Percentiles rank a stretch among this genome's conserved stretches.
Evolutionary conservation across 23 red algal genomes (phyloP).

Genomic region (Chondrus crispus): DNA sequence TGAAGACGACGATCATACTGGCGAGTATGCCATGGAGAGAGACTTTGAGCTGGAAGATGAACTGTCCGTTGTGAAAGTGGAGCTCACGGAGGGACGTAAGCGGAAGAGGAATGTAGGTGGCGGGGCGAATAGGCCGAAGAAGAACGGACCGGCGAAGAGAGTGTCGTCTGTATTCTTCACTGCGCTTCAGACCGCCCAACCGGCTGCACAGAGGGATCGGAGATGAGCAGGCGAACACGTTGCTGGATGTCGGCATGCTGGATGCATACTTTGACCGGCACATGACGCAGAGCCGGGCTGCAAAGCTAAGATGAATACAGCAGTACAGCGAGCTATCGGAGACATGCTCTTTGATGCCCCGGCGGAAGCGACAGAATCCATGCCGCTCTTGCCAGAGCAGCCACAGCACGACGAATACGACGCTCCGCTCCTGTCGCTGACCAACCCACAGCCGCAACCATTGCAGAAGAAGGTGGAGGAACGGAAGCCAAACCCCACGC

Average conservation of each 20-base stretch:
- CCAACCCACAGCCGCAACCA: not conserved
- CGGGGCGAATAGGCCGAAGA: not conserved
- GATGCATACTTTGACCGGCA: slow-evolving; percentile 16
- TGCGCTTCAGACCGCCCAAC: slow-evolving; percentile 1
- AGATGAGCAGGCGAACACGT: not conserved
- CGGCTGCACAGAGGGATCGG: not conserved
- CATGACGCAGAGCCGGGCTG: not conserved
- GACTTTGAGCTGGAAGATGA: slow-evolving; percentile 61
- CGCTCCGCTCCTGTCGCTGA: not conserved
- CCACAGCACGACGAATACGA: slow-evolving; percentile 2
- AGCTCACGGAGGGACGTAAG: not conserved
- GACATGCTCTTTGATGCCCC: slow-evolving; percentile 30
- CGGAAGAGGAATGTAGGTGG: slow-evolving; percentile 4
- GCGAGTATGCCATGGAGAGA: slow-evolving; percentile 39
- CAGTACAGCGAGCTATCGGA: slow-evolving; percentile 7
- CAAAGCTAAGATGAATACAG: slow-evolving; percentile 18
- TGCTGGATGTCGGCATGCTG: slow-evolving; percentile 29
- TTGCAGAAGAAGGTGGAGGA: too few species aligned
- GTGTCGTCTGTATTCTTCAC: slow-evolving; percentile 38
- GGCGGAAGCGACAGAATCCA: not conserved
- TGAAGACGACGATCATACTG: not conserved
- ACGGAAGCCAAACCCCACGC: not conserved
- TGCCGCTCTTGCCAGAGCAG: not conserved
- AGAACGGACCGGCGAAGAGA: not conserved
- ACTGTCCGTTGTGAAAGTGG: slow-evolving; percentile 1